A percentile compares a stretch with the other conserved stretches of the same genome.
Conservation (phyloP, 192 early-diverging fungal species). For the Coemansia sp. region DNA sequence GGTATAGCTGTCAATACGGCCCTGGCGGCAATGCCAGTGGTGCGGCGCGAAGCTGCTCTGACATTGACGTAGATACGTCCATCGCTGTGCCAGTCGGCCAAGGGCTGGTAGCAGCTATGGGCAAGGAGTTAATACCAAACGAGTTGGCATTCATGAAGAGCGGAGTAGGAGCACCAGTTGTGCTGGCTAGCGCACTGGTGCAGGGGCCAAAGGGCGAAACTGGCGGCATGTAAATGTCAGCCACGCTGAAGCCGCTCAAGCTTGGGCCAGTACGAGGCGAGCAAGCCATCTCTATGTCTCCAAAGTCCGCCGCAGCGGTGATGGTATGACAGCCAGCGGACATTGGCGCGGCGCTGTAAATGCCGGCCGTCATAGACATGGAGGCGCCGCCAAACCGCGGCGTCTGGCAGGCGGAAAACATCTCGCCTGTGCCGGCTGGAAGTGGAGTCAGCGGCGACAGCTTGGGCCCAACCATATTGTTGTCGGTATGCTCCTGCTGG, state of each 20-base stretch:
- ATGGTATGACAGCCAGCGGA: background rate
- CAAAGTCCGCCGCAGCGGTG: background rate
- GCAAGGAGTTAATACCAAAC: too few relatives aligned
- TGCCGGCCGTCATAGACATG: background rate
- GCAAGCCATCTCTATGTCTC: background rate
- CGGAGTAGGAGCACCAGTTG: background rate
- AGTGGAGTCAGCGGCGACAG: background rate
- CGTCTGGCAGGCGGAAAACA: background rate
- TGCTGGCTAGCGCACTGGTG: background rate
- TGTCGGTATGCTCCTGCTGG: background rate
- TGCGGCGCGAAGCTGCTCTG: background rate
- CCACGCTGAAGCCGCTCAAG: background rate
- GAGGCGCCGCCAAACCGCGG: background rate
- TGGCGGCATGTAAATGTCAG: background rate
- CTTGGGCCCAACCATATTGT: background rate
- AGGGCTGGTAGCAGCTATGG: background rate
- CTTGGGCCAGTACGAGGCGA: background rate
- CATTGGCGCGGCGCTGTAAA: background rate
- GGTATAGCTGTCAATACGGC: background rate
- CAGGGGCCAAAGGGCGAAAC: background rate
- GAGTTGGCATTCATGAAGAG: slow-evolving; percentile 1
- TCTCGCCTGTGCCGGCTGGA: background rate
- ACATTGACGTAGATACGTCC: background rate
- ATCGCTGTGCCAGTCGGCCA: background rate
- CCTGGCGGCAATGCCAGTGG: background rate